phyloP scores from a whole-genome alignment of 495 filamentous ascomycete genomes.

The Rostrohypoxylon terebratum region DNA sequence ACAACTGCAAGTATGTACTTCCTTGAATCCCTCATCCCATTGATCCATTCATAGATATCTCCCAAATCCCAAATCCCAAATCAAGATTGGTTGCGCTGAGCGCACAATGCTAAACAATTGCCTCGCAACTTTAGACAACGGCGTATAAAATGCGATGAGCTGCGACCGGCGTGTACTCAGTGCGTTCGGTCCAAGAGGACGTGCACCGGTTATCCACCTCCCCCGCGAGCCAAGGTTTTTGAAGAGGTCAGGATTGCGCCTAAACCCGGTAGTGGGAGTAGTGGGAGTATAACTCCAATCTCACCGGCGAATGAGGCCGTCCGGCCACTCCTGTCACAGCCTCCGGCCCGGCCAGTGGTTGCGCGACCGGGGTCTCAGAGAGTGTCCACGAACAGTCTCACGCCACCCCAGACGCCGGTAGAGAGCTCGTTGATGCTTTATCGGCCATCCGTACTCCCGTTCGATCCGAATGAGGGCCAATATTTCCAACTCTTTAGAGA shows the following conservation, averaged over 20 bases:
- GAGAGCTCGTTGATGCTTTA: conserved; percentile 39
- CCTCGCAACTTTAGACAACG: conserved; percentile 60
- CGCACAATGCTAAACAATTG: conserved; percentile 32
- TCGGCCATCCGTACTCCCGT: conserved; percentile 53
- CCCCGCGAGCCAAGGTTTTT: conserved; percentile 55
- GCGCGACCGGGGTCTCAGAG: conserved; percentile 8
- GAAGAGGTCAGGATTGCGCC: conserved; percentile 60
- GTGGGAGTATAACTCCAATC: conserved; percentile 31
- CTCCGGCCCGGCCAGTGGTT: conserved; percentile 8
- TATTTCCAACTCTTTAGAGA: conserved; percentile 71
- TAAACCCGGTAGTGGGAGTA: conserved; percentile 50
- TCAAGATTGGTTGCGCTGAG: conserved; percentile 23
- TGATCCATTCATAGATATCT: no score
- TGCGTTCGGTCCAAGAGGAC: conserved; percentile 64
- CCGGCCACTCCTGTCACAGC: conserved; percentile 14
- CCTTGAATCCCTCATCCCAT: conserved; percentile 8
- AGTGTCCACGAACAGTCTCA: conserved; percentile 14
- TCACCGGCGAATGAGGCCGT: conserved; percentile 12
- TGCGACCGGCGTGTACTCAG: conserved; percentile 67
- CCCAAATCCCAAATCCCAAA: conserved; percentile 18
- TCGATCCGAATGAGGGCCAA: conserved; percentile 60
- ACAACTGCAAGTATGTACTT: conserved; percentile 67
- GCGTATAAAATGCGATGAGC: conserved; percentile 76
- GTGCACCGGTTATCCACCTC: conserved; percentile 65
- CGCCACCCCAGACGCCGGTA: conserved; percentile 54